Evolutionary conservation across 345 rosid genomes (phyloP), one percentile per base, ranked within the genome.

Genomic region (Heritiera littoralis): DNA sequence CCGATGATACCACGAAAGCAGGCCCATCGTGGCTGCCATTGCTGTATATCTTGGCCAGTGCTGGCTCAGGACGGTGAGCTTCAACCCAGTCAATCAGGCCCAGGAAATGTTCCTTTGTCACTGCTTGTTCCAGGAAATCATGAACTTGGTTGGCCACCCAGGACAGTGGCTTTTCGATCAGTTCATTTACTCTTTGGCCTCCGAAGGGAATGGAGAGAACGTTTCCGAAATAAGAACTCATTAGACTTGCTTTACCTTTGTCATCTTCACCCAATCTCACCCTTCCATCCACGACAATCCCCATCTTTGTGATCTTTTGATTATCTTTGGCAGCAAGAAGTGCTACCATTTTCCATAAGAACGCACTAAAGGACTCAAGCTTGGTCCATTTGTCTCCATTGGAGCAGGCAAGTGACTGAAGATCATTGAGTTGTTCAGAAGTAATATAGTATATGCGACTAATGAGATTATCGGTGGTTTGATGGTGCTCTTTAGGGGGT

Each of bases 31-130:
- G 79, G 7, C 55, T 81, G 1, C 77, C 84, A 15, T 17, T n/a
- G 32, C 77, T 10, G 40, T 92, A 92, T 20, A 90, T 82, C 86
- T 81, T 92, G 2, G 93, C 78, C 79, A 86, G 0, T 6, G 87
- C 83, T 0, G 85, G 86, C 46, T 81, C 80, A 0, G 93, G 93
- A 23, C 89, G 84, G 17, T 77, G 90, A 0, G 83, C 87, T 81
- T 92, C 93, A 1, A 92, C 93, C 95, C 95, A 92, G 74, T 92
- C 95, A 56, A 92, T 86, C 69, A 92, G 81, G 5, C 88, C 89
- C 56, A 92, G 63, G 85, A 92, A 92, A 76, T 92, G 93, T 52
- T 92, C 91, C 80, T 76, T 72, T 0, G 85, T 87, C 40, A 76
- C 81, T 1, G 87, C 87, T 0, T 5, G 70, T 18, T 81, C 81